Base-by-base conservation (phyloP, 371 early-diverging fungal species). In the Phascolomyces articulosus region DNA sequence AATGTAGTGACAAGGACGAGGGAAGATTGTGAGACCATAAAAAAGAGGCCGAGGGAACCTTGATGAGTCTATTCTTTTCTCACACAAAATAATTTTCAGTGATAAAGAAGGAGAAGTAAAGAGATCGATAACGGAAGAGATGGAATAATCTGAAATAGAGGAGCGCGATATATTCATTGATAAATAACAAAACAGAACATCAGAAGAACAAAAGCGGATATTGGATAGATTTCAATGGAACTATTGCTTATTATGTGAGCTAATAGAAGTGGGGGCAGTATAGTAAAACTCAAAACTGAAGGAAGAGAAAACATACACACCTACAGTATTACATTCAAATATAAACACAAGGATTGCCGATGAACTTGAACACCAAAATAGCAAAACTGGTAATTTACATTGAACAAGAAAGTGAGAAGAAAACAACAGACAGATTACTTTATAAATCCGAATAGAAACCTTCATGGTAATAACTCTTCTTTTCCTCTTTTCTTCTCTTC, bases 61-160 rank as follows among this genome's bases (percentile, higher is more conserved):
- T 41, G 41, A 11, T n/a, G 16, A 18, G 4, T 44, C 8, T 15
- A 13, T n/a, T 44, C 44, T 44, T 16, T 44, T 44, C 16, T 44
- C 44, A 13, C 44, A 44, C 44, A 44, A 8, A 44, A 16, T 44
- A 44, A 2, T 44, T 18, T 15, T 44, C 16, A 4, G 16, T 44
- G 44, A 44, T 13, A 44, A 44, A 44, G 44, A 18, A 44, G 44
- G 16, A 4, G 44, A 44, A n/a, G 44, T 15, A 4, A 44, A 44
- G 16, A 44, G 44, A 44, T 44, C 44, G 44, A 44, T 44, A 44
- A 44, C 44, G 44, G 44, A 41, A 41, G 41, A 41, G 41, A 41
- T 41, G 41, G 41, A 44, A n/a, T n/a, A 44, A 13, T 4, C 7
- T 44, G 15, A 44, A 0, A n/a, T n/a, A n/a, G n/a, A n/a, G n/a